A percentile compares a stretch with the other conserved stretches of the same genome.
phyloP scores from a whole-genome alignment of 345 rosid genomes.

The Combretum micranthum region DNA sequence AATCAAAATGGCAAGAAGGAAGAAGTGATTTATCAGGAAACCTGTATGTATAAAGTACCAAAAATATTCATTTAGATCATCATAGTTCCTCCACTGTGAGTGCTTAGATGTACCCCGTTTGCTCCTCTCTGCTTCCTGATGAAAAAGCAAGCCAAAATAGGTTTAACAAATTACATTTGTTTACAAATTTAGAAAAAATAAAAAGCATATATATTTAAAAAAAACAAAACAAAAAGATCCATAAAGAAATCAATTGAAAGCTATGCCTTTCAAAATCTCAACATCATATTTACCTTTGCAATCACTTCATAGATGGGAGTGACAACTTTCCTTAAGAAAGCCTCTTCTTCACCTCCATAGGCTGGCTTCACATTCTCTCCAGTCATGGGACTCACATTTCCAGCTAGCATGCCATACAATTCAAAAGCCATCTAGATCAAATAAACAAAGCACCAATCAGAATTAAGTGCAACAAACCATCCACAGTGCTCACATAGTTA shows the following conservation, averaged over 20 bases:
- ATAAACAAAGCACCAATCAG: slow-evolving; percentile 6
- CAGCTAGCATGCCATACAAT: slow-evolving; percentile 96
- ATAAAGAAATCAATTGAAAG: too few relatives aligned
- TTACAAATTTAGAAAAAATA: too few relatives aligned
- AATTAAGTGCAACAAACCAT: neutral
- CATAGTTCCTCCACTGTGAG: slow-evolving; percentile 99
- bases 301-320: slow-evolving; percentile 88
- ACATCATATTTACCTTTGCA: slow-evolving; percentile 36
- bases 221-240: too few relatives aligned
- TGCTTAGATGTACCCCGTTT: slow-evolving; percentile 87
- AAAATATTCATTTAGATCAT: slow-evolving; percentile 94
- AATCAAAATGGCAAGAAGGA: slow-evolving; percentile 3
- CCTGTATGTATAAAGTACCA: slow-evolving; percentile 38
- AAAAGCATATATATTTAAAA: too few relatives aligned
- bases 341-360: slow-evolving; percentile 97
- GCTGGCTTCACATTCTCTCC: slow-evolving; percentile 98
- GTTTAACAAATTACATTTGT: slow-evolving; percentile 2
- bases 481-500: neutral
- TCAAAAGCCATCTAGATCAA: slow-evolving; percentile 90
- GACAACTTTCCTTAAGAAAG: slow-evolving; percentile 86
- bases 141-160: slow-evolving; percentile 13
- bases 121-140: slow-evolving; percentile 86
- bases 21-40: neutral
- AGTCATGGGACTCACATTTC: slow-evolving; percentile 94
- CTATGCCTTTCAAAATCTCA: too few relatives aligned